Conservation (phyloP, 768 basidiomycete species). For the Hygrocybe punicea region DNA sequence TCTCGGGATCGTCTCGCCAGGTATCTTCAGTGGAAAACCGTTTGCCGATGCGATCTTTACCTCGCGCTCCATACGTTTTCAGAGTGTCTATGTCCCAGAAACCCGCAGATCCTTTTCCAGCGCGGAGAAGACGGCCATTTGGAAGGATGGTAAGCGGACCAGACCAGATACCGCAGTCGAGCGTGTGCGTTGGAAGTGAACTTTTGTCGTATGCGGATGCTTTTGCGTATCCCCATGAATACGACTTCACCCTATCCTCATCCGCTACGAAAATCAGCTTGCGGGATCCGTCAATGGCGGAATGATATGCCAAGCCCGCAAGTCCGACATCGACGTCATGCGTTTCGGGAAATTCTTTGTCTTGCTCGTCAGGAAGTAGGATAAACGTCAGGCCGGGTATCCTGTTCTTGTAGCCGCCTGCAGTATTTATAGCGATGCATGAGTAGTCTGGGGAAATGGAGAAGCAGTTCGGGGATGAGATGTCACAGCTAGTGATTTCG, state of each 20-base stretch:
- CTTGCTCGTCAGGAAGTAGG: constrained; percentile 19
- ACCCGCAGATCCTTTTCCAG: constrained; percentile 31
- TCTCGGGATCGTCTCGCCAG: constrained; percentile 16
- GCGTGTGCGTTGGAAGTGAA: constrained; percentile 32
- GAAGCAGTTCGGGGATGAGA: constrained; percentile 16
- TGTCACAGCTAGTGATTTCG: constrained; percentile 26
- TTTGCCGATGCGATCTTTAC: constrained; percentile 12
- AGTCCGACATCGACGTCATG: constrained; percentile 21
- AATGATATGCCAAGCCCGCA: constrained; percentile 16
- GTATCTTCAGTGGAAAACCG: constrained; percentile 7
- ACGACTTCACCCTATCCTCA: constrained; percentile 43
- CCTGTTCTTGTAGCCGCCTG: constrained; percentile 35
- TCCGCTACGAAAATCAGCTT: no score
- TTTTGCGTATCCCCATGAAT: constrained; percentile 27
- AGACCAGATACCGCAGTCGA: constrained; percentile 18
- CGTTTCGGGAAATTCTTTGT: constrained; percentile 9
- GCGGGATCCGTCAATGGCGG: constrained; percentile 30
- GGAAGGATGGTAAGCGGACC: constrained; percentile 37
- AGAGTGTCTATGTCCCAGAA: constrained; percentile 29
- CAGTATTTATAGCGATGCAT: constrained; percentile 22
- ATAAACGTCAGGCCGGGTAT: constrained; percentile 29
- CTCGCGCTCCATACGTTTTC: constrained; percentile 14
- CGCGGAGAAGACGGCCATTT: no score
- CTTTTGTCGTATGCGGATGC: not conserved
- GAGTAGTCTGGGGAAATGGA: constrained; percentile 21